Conservation (phyloP, 2,329 filamentous ascomycete genomes). For the Parascedosporium putredinis region DNA sequence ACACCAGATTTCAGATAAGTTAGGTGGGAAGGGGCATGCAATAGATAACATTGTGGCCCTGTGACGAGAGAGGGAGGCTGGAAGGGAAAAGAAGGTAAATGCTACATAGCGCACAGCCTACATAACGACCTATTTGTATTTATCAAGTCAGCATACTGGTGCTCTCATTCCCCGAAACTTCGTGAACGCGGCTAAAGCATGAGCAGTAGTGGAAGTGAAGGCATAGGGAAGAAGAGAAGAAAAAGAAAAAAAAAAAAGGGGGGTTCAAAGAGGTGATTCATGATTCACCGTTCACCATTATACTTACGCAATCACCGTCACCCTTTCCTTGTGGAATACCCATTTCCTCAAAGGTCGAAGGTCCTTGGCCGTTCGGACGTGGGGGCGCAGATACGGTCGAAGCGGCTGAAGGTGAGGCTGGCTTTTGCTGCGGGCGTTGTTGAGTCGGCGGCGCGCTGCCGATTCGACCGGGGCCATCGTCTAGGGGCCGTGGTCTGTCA, state of each 20-base stretch:
- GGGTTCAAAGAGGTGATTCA: not conserved
- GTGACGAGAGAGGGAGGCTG: too few species aligned
- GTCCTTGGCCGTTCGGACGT: conserved; percentile 48
- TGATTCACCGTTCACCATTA: too few species aligned
- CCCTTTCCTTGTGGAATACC: conserved; percentile 76
- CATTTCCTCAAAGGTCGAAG: conserved; percentile 97
- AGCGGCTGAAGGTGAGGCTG: conserved; percentile 13
- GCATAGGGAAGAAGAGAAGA: not conserved
- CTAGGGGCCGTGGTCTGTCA: conserved; percentile 13
- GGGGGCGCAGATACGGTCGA: conserved; percentile 22
- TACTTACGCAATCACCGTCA: conserved; percentile 81
- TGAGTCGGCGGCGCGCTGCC: conserved; percentile 27
- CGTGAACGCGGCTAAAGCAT: too few species aligned
- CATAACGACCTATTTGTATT: too few species aligned
- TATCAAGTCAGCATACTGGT: too few species aligned
- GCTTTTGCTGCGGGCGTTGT: conserved; percentile 16
- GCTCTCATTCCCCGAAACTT: not conserved
- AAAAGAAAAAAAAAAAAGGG: not conserved
- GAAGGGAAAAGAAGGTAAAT: too few species aligned
- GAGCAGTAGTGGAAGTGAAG: not conserved
- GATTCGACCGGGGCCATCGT: conserved; percentile 20
- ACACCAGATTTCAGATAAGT: too few species aligned
- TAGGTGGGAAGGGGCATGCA: too few species aligned
- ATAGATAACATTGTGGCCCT: too few species aligned
- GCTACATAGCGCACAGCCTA: too few species aligned